Evolutionary conservation across 2,329 filamentous ascomycete species (phyloP).

Genomic region (Pezicula neosporulosa): DNA sequence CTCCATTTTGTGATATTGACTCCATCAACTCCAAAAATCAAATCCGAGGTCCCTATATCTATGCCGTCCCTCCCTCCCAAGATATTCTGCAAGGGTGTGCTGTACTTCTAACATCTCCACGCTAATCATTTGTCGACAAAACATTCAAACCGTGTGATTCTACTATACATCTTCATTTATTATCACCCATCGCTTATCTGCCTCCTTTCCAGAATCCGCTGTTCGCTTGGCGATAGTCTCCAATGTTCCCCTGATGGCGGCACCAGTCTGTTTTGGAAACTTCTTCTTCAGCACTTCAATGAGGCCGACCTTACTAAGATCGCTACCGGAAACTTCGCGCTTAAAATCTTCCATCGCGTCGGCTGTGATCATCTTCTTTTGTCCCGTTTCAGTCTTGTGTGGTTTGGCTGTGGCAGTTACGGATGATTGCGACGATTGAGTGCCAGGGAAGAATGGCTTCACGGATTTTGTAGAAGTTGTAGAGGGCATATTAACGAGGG

Average conservation of each 20-base stretch:
- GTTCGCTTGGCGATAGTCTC: constrained; percentile 61
- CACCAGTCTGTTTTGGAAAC: constrained; percentile 68
- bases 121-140: too few relatives aligned
- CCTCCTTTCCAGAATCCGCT: constrained; percentile 48
- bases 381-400: constrained; percentile 10
- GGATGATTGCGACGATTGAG: not conserved
- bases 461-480: constrained; percentile 8
- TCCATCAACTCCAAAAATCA: too few relatives aligned
- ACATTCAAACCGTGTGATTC: too few relatives aligned
- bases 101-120: too few relatives aligned
- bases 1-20: too few relatives aligned
- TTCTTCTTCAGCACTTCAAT: constrained; percentile 72
- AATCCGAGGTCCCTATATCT: too few relatives aligned
- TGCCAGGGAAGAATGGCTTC: constrained; percentile 11
- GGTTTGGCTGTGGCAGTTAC: not conserved
- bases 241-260: constrained; percentile 68
- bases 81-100: too few relatives aligned
- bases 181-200: constrained; percentile 59
- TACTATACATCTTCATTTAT: not conserved
- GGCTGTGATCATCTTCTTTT: constrained; percentile 21
- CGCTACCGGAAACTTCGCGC: constrained; percentile 63
- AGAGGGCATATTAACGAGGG: constrained; percentile 9
- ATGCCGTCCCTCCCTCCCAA: too few relatives aligned
- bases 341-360: constrained; percentile 50
- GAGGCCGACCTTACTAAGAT: constrained; percentile 71